Base-by-base conservation (phyloP, 768 basidiomycete species). In the Botryobasidium botryosum region DNA sequence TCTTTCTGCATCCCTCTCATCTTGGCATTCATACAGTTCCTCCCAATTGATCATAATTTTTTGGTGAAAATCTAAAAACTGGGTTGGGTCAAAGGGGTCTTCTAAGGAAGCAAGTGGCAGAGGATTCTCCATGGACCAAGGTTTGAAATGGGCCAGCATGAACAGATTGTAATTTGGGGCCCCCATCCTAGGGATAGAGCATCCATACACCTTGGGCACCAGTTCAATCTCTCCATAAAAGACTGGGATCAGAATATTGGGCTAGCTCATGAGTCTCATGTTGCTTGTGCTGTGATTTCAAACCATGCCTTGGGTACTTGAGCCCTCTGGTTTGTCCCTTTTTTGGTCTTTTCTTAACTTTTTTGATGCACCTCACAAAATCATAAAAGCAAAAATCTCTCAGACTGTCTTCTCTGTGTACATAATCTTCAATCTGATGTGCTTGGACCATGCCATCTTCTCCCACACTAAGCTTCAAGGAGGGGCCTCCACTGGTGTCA, bases 11-110 rank as follows among this genome's bases (percentile, higher is more conserved):
- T 63, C 61, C 17, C 55, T 32, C 38, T 55, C 53, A 56, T 63
- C 62, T 35, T 59, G 53, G 47, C 62, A 62, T 43, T 62, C 61
- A 52, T 62, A 43, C 0, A 61, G 51, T 15, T 55, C 59, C 31
- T 61, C 55, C 61, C 62, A 61, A 35, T 62, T 62, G 5, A 49
- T 40, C 45, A 60, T 55, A 10, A 62, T 47, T 5, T 6, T 17
- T 3, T 6, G 12, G 6, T 21, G 40, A 3, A 24, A n/a, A 4
- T 35, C 7, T 3, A 28, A 15, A 35, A 50, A 50, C 4, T n/a
- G 5, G 15, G 18, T 42, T 2, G 12, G 12, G 12, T 42, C 12
- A 35, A 43, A 29, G 6, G 13, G 6, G 13, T 24, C 18, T 17
- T 15, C 21, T 18, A 46, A 31, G 17, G 7, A 6, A 6, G 20